These are phyloP conservation scores for Chrysoporthe cubensis DNA, from an alignment of 2,329 filamentous ascomycete genomes.

Conservation along the genomic window DNA sequence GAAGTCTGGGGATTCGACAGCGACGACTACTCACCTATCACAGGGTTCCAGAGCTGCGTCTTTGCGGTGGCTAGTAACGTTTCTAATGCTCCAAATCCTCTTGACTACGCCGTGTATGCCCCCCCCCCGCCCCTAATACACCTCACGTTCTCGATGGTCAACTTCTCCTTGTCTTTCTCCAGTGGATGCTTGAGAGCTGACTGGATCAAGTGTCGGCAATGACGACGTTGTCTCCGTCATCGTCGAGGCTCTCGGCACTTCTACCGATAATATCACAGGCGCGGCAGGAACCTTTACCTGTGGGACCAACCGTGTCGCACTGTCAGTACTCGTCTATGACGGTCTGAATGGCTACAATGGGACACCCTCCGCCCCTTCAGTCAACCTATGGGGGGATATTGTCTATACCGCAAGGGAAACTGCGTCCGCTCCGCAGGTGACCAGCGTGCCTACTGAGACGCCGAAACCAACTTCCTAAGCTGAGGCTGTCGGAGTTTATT, in stretches of 20 bases:
- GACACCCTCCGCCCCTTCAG: not conserved
- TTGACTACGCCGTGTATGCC: slow-evolving; percentile 22
- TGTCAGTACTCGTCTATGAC: slow-evolving; percentile 21
- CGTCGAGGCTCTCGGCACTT: slow-evolving; percentile 4
- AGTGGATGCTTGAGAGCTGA: not conserved
- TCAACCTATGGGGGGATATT: slow-evolving; percentile 11
- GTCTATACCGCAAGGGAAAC: not conserved
- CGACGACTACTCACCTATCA: slow-evolving; percentile 15
- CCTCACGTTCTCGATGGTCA: not conserved
- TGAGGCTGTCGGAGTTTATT: too few species aligned
- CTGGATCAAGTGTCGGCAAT: slow-evolving; percentile 16
- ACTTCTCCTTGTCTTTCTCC: not conserved
- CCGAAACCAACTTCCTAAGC: not conserved
- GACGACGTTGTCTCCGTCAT: slow-evolving; percentile 19
- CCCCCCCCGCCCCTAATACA: not conserved
- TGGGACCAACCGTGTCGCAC: slow-evolving; percentile 2
- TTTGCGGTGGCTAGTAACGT: slow-evolving; percentile 7
- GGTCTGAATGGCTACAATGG: slow-evolving; percentile 13
- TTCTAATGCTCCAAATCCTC: not conserved
- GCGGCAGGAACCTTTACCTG: slow-evolving; percentile 8
- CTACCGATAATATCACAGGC: not conserved
- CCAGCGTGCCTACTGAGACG: slow-evolving; percentile 2
- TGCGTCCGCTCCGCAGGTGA: not conserved
- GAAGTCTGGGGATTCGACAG: slow-evolving; percentile 23
- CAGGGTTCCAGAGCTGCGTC: slow-evolving; percentile 21